Conservation (phyloP, 805 yeast genomes). For the Barnettozyma populi region DNA sequence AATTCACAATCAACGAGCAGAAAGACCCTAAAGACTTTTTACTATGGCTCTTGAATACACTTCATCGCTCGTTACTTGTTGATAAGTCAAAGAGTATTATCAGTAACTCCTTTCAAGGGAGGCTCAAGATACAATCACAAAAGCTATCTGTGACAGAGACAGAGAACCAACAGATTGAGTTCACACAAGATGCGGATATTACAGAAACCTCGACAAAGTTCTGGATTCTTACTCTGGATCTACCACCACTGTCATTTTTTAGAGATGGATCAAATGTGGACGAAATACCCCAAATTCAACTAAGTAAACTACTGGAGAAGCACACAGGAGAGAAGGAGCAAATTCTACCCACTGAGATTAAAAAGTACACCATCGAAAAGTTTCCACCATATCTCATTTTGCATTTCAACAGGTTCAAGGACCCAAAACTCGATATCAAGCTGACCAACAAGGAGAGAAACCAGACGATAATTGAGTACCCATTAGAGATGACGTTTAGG, state of each 20-base stretch:
- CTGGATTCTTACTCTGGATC: slow-evolving; percentile 51
- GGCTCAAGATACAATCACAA: slow-evolving; percentile 32
- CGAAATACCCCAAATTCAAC: slow-evolving; percentile 46
- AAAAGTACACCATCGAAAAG: slow-evolving; percentile 33
- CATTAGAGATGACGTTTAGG: slow-evolving; percentile 31
- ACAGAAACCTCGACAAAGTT: slow-evolving; percentile 30
- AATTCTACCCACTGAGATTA: slow-evolving; percentile 31
- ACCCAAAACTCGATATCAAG: slow-evolving; percentile 28
- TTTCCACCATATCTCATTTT: slow-evolving; percentile 53
- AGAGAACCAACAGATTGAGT: slow-evolving; percentile 15
- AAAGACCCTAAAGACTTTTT: slow-evolving; percentile 53
- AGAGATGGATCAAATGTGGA: slow-evolving; percentile 40
- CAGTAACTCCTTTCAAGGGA: slow-evolving; percentile 48
- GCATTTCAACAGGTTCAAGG: slow-evolving; percentile 50
- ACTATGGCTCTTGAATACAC: slow-evolving; percentile 51
- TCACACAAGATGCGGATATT: slow-evolving; percentile 3
- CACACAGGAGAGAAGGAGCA: slow-evolving; percentile 31
- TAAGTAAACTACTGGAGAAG: slow-evolving; percentile 40
- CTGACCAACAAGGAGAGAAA: slow-evolving; percentile 39
- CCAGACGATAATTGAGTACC: slow-evolving; percentile 60
- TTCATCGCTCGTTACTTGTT: slow-evolving; percentile 28
- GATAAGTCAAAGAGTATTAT: slow-evolving; percentile 24
- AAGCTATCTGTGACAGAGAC: slow-evolving; percentile 23
- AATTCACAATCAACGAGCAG: slow-evolving; percentile 34
- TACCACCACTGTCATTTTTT: slow-evolving; percentile 56